phyloP scores from a whole-genome alignment of 805 yeast species.

The Starmerella geochares region DNA sequence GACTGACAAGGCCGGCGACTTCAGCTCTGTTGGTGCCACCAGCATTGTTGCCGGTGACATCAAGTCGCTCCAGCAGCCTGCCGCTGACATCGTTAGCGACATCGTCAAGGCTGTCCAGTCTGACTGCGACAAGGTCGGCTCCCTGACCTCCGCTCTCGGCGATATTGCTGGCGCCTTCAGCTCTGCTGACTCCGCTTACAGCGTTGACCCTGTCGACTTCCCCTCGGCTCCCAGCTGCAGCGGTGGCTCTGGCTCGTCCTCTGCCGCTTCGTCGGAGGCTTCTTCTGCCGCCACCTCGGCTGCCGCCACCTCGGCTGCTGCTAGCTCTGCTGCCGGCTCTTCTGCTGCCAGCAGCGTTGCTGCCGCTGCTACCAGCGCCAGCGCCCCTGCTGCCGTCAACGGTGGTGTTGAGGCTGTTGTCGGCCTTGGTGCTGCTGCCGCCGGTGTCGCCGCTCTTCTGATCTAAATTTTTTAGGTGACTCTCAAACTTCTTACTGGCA shows the following conservation, averaged over 20 bases:
- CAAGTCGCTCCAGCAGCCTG: slow-evolving; percentile 20
- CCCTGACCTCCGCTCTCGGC: slow-evolving; percentile 15
- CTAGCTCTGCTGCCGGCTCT: slow-evolving; percentile 12
- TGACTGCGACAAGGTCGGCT: slow-evolving; percentile 17
- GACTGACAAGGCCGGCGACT: slow-evolving; percentile 25
- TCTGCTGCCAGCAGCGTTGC: slow-evolving; percentile 13
- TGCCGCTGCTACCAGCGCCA: slow-evolving; percentile 13
- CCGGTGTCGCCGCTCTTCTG: slow-evolving; percentile 25
- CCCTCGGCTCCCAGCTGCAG: slow-evolving; percentile 13
- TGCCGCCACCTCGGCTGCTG: slow-evolving; percentile 12
- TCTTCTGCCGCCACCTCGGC: slow-evolving; percentile 9
- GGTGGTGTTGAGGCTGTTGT: slow-evolving; percentile 21
- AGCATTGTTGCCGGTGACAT: slow-evolving; percentile 23
- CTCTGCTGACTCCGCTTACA: slow-evolving; percentile 21
- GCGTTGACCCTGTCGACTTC: slow-evolving; percentile 14
- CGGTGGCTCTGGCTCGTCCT: slow-evolving; percentile 9
- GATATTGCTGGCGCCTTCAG: slow-evolving; percentile 17
- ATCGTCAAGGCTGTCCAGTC: slow-evolving; percentile 19
- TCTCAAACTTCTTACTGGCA: not conserved
- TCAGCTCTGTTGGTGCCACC: slow-evolving; percentile 23
- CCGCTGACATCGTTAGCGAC: slow-evolving; percentile 21
- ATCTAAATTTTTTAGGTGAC: slow-evolving; percentile 17
- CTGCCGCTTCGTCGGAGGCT: slow-evolving; percentile 16
- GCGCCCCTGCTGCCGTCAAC: slow-evolving; percentile 17
- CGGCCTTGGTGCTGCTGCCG: slow-evolving; percentile 24